Evolutionary conservation across 352 stramenopile species (phyloP), one percentile per base, ranked within the genome.

Genomic region (Globisporangium uncinulatum): DNA sequence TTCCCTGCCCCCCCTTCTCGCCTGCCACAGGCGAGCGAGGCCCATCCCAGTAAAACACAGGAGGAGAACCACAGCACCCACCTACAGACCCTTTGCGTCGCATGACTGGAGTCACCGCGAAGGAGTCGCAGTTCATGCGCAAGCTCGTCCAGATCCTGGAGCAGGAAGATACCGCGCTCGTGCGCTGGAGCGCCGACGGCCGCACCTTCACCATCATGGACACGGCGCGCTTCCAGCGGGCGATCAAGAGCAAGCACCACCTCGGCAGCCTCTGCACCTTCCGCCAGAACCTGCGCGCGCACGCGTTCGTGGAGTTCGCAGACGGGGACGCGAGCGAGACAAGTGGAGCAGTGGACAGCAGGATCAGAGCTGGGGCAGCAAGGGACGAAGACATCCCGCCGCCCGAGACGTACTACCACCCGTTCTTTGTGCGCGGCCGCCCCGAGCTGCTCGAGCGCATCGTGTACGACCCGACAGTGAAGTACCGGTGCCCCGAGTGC

Each of bases 121-220:
- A 47, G 15, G 52, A 57, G 24, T 50, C 52, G 52, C 52, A 41
- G 39, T 57, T 57, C 52, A 24, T 57, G 52, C 52, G 52, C 52
- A 57, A 57, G 43, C 36, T 57, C 20, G 49, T 50, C 52, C 41
- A 50, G 15, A 50, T 57, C 52, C 39, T 57, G 5, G 44, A 24
- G 15, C n/a, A 50, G n/a, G 52, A 57, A 29, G 52, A 49, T 24
- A 20, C 37, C 3, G 52, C 43, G 19, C n/a, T 57, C 39, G 52
- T 57, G 39, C 48, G 52, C 24, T 57, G 52, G 52, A 47, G 24
- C 43, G 52, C 43, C 13, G 52, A 47, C 6, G 52, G 52, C 21
- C 37, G 39, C 21, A 29, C 52, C 20, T 57, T 57, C 41, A 36
- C 52, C 15, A 57, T 57, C 43, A 15, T 50, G 39, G 37, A 57